Evolutionary conservation across 192 early-diverging fungal species (phyloP), one percentile per base, ranked within the genome.

Genomic region (Spinellus fusiger): DNA sequence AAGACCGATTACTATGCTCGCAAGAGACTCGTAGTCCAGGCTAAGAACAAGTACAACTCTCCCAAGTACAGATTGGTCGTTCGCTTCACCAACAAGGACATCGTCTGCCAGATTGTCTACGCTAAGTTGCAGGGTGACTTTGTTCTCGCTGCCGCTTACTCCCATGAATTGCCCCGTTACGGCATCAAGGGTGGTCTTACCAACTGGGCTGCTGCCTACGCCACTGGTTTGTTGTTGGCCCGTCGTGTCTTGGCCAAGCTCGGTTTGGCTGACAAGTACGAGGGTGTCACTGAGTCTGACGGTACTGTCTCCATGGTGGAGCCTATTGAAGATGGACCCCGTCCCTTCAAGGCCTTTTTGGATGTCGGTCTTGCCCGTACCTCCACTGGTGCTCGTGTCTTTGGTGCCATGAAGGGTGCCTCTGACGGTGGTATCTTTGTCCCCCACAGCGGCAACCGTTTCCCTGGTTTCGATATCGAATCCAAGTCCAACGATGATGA

Each of bases 1-100:
- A 99, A 99, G 89, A 99, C 96, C 77, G 96, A 99, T 86, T 99
- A 98, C 95, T 97, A 96, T 74, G 94, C 96, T 70, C 91, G 96
- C 73, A 97, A 96, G 91, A 87, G 91, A 73, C 84, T 99, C 63
- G 88, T 98, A n/a, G 83, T 88, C 73, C 96, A 99, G 84, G 96
- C 96, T 68, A 99, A 99, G 92, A 96, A 97, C 92, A 99, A 97
- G 86, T 99, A 99, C 93, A 99, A 99, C 89, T 90, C 94, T 58
- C 95, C 95, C 79, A 99, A 99, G 89, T 99, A 97, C 91, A 87
- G 96, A 73, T 79, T 99, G 70, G 94, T 97, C 72, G 96, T 99
- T 65, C 94, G 96, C 62, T 89, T 99, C 92, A 97, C 96, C 86
- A 96, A 96, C 93, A 87, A 82, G 64, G 94, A 97, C 83, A 82